Conservation (phyloP, 352 stramenopile species). For the Phytophthora colocasiae region DNA sequence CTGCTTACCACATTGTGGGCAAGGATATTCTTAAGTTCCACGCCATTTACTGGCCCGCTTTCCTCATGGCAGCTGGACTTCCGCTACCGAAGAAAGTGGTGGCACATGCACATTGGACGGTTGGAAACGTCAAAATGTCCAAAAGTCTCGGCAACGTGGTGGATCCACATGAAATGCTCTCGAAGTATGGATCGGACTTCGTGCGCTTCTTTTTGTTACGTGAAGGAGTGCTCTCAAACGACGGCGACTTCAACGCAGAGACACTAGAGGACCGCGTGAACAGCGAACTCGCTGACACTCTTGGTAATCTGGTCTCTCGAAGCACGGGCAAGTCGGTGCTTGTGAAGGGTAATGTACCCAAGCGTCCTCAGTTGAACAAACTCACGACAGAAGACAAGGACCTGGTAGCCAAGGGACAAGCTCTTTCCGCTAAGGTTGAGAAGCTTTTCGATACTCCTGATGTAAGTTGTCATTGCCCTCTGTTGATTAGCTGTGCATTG, state of each 20-base stretch:
- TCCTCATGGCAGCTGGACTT: constrained; percentile 94
- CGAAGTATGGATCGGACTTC: constrained; percentile 93
- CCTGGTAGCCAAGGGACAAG: constrained; percentile 62
- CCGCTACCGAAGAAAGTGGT: constrained; percentile 95
- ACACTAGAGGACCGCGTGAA: constrained; percentile 97
- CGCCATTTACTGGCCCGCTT: constrained; percentile 98
- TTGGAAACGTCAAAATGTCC: constrained; percentile 98
- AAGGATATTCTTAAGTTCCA: constrained; percentile 99
- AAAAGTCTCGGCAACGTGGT: constrained; percentile 99
- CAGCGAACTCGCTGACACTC: constrained; percentile 92
- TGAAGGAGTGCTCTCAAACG: constrained; percentile 95
- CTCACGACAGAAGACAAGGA: constrained; percentile 56
- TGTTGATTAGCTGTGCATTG: constrained; percentile 8
- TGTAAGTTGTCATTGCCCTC: constrained; percentile 39
- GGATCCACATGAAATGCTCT: constrained; percentile 93
- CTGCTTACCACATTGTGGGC: constrained; percentile 94
- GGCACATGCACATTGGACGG: constrained; percentile 99
- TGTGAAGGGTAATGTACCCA: constrained; percentile 51
- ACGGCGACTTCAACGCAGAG: constrained; percentile 90
- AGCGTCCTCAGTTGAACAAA: constrained; percentile 32
- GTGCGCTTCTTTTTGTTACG: constrained; percentile 94
- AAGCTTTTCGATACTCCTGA: constrained; percentile 73
- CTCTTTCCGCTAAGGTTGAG: constrained; percentile 54
- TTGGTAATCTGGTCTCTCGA: constrained; percentile 90
- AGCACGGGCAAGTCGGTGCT: constrained; percentile 79